phyloP scores from a whole-genome alignment of 1,284 basidiomycete genomes.

The Cystobasidiaceae sp. region DNA sequence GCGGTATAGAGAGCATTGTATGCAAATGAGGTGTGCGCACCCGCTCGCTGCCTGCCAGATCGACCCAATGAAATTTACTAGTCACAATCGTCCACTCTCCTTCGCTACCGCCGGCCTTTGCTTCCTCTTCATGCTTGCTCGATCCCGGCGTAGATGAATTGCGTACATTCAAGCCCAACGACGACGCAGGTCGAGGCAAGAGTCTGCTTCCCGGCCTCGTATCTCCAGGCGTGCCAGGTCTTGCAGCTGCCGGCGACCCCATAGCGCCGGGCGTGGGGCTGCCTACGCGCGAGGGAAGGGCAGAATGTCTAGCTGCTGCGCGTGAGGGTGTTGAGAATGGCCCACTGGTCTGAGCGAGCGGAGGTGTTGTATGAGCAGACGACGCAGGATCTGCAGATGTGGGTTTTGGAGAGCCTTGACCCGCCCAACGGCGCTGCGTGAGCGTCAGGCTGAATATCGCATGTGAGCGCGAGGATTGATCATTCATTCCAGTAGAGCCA shows the following conservation, averaged over 20 bases:
- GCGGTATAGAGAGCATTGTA: background rate
- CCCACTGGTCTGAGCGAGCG: background rate
- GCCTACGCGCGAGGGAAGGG: constrained; percentile 28
- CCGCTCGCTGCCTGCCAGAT: constrained; percentile 92
- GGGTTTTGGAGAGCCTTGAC: constrained; percentile 20
- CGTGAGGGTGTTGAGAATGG: constrained; percentile 15
- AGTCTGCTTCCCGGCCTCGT: constrained; percentile 4
- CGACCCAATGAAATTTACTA: constrained; percentile 98
- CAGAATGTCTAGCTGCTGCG: background rate
- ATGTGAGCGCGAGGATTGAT: constrained; percentile 93
- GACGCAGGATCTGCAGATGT: constrained; percentile 1
- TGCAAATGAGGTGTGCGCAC: constrained; percentile 50
- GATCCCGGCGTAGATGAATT: constrained; percentile 1
- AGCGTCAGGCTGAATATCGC: constrained; percentile 96
- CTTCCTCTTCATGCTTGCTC: background rate
- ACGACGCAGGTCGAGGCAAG: constrained; percentile 19
- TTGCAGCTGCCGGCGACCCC: constrained; percentile 12
- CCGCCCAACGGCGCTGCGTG: constrained; percentile 56
- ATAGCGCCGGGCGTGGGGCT: constrained; percentile 42
- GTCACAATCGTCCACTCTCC: constrained; percentile 80
- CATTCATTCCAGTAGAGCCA: constrained; percentile 98
- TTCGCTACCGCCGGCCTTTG: constrained; percentile 47
- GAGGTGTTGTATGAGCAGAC: constrained; percentile 3
- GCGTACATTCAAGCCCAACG: background rate
- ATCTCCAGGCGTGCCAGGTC: constrained; percentile 34